Base-by-base conservation (phyloP, 2,329 filamentous ascomycete species). In the Colletotrichum shisoi region DNA sequence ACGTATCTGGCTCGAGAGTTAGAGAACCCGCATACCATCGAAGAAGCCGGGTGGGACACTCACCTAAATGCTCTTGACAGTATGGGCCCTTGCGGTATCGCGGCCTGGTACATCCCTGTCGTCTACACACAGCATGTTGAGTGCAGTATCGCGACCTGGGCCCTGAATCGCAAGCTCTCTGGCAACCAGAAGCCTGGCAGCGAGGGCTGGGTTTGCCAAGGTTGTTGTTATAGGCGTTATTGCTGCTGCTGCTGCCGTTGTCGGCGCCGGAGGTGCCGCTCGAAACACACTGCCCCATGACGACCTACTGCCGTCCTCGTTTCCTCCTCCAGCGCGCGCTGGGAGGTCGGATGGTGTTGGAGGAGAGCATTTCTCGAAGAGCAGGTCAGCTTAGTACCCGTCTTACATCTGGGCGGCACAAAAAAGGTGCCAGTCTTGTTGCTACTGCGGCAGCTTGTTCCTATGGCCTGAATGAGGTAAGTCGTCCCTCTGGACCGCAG, bases 201-300 rank as follows among this genome's bases (percentile, higher is more conserved):
- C 56, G 61, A 49, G 65, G 42, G 42, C 51, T 56, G 9, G 61
- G 27, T 39, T 54, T 46, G 19, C 44, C 44, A 48, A 17, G 17
- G 3, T 24, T 42, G 58, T 27, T 44, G 19, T 21, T 31, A 34
- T 12, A 53, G 34, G 34, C 46, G 27, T 37, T 39, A 24, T 37
- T 51, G 37, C 31, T 34, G 31, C 8, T 34, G 31, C 31, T 34
- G 58, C 37, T 44, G 44, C 21, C 21, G 48, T 12, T 57, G n/a
- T 44, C 46, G 27, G 45, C 45, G 40, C 49, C 45, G 37, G 24
- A 12, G 42, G 31, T 51, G 45, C 42, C 46, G 48, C 53, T 64
- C n/a, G 65, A 68, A 37, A 65, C 65, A 31, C 65, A 68, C 61
- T 68, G 65, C 19, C 65, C 65, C 65, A 68, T 68, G 64, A 48